These are phyloP conservation scores for Eucalyptus cloeziana DNA, from an alignment of 345 rosid species.

Conservation along the genomic window DNA sequence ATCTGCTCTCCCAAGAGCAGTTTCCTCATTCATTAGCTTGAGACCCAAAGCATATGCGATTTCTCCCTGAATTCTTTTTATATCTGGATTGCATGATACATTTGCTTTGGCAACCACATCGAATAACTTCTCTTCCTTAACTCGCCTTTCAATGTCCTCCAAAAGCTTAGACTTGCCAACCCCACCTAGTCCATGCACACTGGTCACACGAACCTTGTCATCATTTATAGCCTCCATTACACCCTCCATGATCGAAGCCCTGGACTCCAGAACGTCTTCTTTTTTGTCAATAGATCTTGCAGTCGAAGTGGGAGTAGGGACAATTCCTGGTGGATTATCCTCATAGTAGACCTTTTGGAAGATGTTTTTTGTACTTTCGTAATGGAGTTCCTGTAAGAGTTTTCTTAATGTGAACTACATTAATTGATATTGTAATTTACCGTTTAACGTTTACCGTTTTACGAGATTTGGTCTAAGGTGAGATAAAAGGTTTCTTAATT, in stretches of 20 bases:
- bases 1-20: neutral
- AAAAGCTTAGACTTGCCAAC: neutral
- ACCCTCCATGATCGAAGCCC: neutral
- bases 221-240: neutral
- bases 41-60: neutral
- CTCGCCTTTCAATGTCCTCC: neutral
- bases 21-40: neutral
- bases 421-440: too few species aligned
- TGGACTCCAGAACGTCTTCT: neutral
- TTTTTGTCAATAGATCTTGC: neutral
- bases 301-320: fast-evolving
- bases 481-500: too few species aligned
- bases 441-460: too few species aligned
- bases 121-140: too few species aligned
- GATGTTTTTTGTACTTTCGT: fast-evolving
- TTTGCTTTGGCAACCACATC: neutral
- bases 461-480: too few species aligned
- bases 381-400: too few species aligned
- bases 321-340: neutral
- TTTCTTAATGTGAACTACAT: too few species aligned
- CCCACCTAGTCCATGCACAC: neutral
- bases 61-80: neutral
- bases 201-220: neutral
- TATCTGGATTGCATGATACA: neutral
- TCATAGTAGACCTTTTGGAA: neutral